Evolutionary conservation across 441 rosid species (phyloP).

Genomic region (Corymbia citriodora): DNA sequence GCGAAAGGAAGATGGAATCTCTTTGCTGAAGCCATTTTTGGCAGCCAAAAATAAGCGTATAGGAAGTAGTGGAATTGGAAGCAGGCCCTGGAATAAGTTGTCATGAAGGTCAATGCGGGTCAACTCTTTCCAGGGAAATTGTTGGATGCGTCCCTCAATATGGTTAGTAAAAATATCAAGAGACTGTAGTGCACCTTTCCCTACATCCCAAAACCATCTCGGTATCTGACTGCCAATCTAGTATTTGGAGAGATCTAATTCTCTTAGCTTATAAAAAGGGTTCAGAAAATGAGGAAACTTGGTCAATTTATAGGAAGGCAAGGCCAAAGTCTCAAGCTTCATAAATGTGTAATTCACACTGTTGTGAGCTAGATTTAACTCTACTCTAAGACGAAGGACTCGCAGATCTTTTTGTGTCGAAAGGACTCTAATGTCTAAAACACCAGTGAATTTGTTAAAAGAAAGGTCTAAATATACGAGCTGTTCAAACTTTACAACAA

Average conservation of each 20-base stretch:
- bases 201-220: background rate
- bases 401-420: background rate
- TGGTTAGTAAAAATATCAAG: background rate
- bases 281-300: background rate
- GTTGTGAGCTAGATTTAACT: background rate
- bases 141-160: background rate
- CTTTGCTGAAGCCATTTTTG: background rate
- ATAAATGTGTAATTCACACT: background rate
- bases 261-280: background rate
- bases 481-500: background rate
- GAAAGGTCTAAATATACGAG: background rate
- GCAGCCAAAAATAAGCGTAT: accelerated
- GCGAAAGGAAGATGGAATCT: background rate
- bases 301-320: background rate
- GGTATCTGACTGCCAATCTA: background rate
- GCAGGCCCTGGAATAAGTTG: background rate
- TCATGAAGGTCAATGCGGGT: accelerated
- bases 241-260: background rate
- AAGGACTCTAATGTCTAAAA: background rate
- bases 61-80: background rate
- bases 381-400: background rate
- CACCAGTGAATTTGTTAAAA: background rate
- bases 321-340: background rate
- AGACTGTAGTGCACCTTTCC: background rate
- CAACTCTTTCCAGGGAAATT: background rate